phyloP scores from a whole-genome alignment of 768 basidiomycete genomes.

The Hebeloma cylindrosporum region DNA sequence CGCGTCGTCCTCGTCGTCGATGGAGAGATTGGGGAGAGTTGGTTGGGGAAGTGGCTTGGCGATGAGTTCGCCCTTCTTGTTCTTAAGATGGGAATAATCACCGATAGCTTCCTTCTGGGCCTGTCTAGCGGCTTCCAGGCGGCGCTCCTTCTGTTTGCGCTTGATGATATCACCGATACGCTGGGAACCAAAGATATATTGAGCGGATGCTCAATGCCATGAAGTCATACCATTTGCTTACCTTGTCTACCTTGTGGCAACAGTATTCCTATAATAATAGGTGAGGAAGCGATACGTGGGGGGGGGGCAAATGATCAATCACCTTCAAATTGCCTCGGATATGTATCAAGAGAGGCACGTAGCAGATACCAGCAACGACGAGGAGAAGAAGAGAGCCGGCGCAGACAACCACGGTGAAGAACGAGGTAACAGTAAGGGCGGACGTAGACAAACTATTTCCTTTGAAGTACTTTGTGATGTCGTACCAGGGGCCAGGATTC shows the following conservation, averaged over 20 bases:
- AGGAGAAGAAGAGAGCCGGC: slow-evolving; percentile 79
- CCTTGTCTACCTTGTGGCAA: slow-evolving; percentile 99
- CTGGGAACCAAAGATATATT: slow-evolving; percentile 41
- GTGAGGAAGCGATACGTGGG: slow-evolving; percentile 1
- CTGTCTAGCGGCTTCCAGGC: slow-evolving; percentile 73
- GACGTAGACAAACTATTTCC: slow-evolving; percentile 77
- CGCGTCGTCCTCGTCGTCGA: slow-evolving; percentile 74
- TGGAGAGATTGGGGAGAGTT: slow-evolving; percentile 88
- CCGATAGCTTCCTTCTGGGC: slow-evolving; percentile 92
- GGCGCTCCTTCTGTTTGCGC: slow-evolving; percentile 83
- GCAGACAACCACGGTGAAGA: slow-evolving; percentile 90
- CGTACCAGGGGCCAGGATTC: slow-evolving; percentile 54
- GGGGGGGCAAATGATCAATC: slow-evolving; percentile 10
- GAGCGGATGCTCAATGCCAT: background rate
- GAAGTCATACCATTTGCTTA: slow-evolving; percentile 27
- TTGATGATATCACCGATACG: slow-evolving; percentile 94
- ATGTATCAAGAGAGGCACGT: slow-evolving; percentile 92
- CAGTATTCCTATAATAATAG: slow-evolving; percentile 75
- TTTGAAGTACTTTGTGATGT: slow-evolving; percentile 76
- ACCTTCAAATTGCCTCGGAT: slow-evolving; percentile 98
- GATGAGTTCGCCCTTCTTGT: slow-evolving; percentile 85
- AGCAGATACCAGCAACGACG: slow-evolving; percentile 81
- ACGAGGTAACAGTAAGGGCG: slow-evolving; percentile 81
- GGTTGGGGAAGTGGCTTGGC: slow-evolving; percentile 87
- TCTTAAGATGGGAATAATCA: slow-evolving; percentile 88